These are phyloP conservation scores for Sphagnum fallax DNA, from an alignment of 228 moss, liverwort and hornwort genomes.

Conservation along the genomic window DNA sequence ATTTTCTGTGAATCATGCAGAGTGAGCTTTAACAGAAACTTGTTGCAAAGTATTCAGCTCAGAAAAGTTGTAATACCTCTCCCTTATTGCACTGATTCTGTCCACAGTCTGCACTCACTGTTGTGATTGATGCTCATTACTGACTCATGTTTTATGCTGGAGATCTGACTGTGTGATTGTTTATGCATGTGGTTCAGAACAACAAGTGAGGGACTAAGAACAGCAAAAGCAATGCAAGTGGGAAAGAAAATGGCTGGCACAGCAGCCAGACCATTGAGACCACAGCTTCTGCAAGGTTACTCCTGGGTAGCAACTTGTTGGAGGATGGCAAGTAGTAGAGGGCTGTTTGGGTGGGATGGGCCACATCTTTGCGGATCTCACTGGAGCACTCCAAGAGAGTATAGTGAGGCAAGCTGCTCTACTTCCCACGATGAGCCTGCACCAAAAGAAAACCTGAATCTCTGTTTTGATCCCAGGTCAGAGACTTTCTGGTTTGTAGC, in stretches of 20 bases:
- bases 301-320: not conserved
- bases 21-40: too few species aligned
- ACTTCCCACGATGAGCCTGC: slow-evolving; percentile 48
- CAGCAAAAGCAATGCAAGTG: not conserved
- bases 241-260: not conserved
- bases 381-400: slow-evolving; percentile 24
- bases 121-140: too few species aligned
- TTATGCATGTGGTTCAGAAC: too few species aligned
- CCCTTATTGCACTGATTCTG: too few species aligned
- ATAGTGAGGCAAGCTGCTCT: slow-evolving; percentile 15
- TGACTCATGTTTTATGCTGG: too few species aligned
- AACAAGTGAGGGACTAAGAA: not conserved
- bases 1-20: too few species aligned
- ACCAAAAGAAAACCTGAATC: slow-evolving; percentile 39
- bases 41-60: too few species aligned
- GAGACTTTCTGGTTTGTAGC: not conserved
- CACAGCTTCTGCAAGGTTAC: not conserved
- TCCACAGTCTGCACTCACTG: too few species aligned
- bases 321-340: slow-evolving; percentile 55
- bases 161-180: too few species aligned
- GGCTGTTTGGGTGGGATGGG: slow-evolving; percentile 48
- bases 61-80: too few species aligned
- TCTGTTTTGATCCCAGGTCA: slow-evolving; percentile 32
- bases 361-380: slow-evolving; percentile 38
- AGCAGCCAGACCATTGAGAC: not conserved